A percentile compares a stretch with the other conserved stretches of the same genome.
These are phyloP conservation scores for Backusella westeae DNA, from an alignment of 192 early-diverging fungal genomes.

Conservation along the genomic window DNA sequence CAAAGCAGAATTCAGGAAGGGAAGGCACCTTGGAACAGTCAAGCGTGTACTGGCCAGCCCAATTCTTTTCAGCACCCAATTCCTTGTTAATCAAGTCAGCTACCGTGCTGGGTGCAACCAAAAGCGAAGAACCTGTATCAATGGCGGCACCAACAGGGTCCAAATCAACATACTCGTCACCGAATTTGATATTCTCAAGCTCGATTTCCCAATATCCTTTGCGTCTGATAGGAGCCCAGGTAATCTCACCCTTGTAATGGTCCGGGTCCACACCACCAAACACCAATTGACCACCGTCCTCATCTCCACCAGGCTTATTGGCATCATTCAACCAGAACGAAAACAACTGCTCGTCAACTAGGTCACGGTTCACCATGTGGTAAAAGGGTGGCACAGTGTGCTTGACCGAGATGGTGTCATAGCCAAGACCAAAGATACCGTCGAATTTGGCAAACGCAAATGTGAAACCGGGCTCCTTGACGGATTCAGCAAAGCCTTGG, in stretches of 20 bases:
- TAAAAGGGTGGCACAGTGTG: slow-evolving; percentile 94
- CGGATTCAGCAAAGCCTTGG: slow-evolving; percentile 92
- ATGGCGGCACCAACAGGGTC: slow-evolving; percentile 77
- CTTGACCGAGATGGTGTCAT: slow-evolving; percentile 88
- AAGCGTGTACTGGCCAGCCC: slow-evolving; percentile 77
- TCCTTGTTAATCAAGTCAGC: slow-evolving; percentile 87
- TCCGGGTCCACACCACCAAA: slow-evolving; percentile 84
- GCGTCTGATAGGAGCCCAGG: slow-evolving; percentile 83
- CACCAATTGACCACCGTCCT: slow-evolving; percentile 81
- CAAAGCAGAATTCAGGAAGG: slow-evolving; percentile 75
- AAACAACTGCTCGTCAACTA: slow-evolving; percentile 86
- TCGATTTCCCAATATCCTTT: slow-evolving; percentile 99
- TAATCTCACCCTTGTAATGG: slow-evolving; percentile 69
- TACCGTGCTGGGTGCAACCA: slow-evolving; percentile 75
- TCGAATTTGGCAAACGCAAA: slow-evolving; percentile 95
- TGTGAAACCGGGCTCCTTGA: slow-evolving; percentile 93
- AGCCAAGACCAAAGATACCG: slow-evolving; percentile 94
- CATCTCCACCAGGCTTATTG: slow-evolving; percentile 47
- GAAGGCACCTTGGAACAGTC: slow-evolving; percentile 79
- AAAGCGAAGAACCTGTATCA: slow-evolving; percentile 89
- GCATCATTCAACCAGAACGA: slow-evolving; percentile 84
- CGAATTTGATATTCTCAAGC: slow-evolving; percentile 75
- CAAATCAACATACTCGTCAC: slow-evolving; percentile 68
- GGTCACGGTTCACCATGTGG: slow-evolving; percentile 74
- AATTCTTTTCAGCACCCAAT: slow-evolving; percentile 94